Evolutionary conservation across 371 early-diverging fungal species (phyloP).

Genomic region (Parasitella parasitica): DNA sequence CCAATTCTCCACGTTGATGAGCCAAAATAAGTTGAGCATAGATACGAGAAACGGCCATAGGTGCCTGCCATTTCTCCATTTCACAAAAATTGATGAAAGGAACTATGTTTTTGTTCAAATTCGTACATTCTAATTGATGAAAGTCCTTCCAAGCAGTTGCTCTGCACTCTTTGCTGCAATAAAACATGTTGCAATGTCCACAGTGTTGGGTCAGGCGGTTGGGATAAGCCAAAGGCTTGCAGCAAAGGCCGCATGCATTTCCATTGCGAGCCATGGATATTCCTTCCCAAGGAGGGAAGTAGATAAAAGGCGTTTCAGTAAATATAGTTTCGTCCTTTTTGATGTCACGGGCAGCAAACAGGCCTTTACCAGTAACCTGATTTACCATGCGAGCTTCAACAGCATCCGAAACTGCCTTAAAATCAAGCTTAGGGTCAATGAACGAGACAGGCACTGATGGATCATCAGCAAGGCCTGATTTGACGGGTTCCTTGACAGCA

Average conservation of each 20-base stretch:
- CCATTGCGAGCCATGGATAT: conserved; percentile 46
- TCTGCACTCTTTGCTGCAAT: conserved; percentile 57
- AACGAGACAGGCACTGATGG: conserved; percentile 64
- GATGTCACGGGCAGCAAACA: conserved; percentile 62
- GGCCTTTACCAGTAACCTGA: conserved; percentile 62
- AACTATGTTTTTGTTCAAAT: conserved; percentile 46
- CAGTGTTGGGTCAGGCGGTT: conserved; percentile 45
- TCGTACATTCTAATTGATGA: conserved; percentile 57
- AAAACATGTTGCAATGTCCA: conserved; percentile 52
- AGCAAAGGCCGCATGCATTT: conserved; percentile 62
- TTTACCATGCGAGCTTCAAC: conserved; percentile 58
- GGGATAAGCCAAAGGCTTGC: conserved; percentile 45
- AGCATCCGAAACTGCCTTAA: conserved; percentile 36
- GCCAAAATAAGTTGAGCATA: conserved; percentile 60
- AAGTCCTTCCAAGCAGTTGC: conserved; percentile 55
- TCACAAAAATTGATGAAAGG: conserved; percentile 53
- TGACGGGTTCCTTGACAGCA: conserved; percentile 19
- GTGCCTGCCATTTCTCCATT: conserved; percentile 55
- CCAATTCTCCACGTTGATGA: conserved; percentile 54
- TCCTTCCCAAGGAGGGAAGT: conserved; percentile 65
- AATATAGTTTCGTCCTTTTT: conserved; percentile 54
- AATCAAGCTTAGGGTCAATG: conserved; percentile 58
- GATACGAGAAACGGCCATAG: conserved; percentile 60
- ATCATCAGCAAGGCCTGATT: conserved; percentile 54
- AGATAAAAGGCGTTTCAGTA: conserved; percentile 62